Conservation (phyloP, 257 asterid genomes). For the Pogostemon cablin region DNA sequence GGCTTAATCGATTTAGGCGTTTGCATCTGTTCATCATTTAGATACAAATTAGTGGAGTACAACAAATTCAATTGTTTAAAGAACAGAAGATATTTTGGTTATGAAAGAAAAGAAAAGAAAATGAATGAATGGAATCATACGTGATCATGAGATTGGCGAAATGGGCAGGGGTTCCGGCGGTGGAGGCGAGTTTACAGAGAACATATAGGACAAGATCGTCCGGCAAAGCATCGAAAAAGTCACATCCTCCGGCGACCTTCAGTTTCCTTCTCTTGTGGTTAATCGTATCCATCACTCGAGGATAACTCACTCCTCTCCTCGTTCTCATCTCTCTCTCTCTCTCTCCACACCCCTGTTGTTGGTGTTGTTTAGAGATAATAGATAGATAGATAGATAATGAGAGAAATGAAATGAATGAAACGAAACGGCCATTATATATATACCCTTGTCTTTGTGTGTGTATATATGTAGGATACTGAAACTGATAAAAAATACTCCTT, state of each 20-base stretch:
- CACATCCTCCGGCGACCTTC: conserved; percentile 33
- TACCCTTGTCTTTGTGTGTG: too few relatives aligned
- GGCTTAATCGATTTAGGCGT: conserved; percentile 71
- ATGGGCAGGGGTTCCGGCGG: conserved; percentile 71
- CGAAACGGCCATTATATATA: conserved; percentile 16
- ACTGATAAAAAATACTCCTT: neutral
- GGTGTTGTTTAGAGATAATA: neutral
- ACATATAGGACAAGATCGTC: conserved; percentile 76
- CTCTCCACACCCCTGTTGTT: neutral
- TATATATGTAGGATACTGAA: too few relatives aligned
- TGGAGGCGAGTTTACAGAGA: conserved; percentile 69
- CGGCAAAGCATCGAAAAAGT: conserved; percentile 69
- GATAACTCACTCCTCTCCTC: conserved; percentile 61
- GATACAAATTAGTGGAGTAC: neutral
- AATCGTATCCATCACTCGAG: conserved; percentile 40
- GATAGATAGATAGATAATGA: conserved; percentile 32
- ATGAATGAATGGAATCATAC: conserved; percentile 41
- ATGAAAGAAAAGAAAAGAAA: neutral
- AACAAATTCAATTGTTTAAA: neutral
- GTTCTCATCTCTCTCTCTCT: conserved; percentile 47
- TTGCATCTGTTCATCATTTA: conserved; percentile 63
- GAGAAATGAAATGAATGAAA: conserved; percentile 24
- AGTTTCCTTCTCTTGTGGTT: conserved; percentile 39
- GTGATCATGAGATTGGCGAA: conserved; percentile 67
- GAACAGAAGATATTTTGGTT: neutral